Evolutionary conservation across 805 yeast genomes (phyloP).

Genomic region (Saccharomyces jurei): DNA sequence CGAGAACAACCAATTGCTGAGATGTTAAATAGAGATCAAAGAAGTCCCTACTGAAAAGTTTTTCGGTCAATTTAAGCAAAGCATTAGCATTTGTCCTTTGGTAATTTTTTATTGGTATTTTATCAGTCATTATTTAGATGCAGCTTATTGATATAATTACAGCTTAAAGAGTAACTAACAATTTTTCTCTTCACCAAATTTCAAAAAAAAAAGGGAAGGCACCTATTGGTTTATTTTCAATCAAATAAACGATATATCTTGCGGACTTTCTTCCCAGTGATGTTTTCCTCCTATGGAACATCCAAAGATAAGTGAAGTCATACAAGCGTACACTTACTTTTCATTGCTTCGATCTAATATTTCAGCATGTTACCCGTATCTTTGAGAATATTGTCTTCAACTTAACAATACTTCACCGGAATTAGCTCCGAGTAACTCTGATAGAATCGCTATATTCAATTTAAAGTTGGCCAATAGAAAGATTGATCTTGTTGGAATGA

Average conservation of each 20-base stretch:
- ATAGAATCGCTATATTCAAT: background rate
- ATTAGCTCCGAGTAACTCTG: too few relatives aligned
- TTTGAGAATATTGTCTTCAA: background rate
- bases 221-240: background rate
- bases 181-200: background rate
- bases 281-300: background rate
- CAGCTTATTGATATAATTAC: background rate
- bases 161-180: background rate
- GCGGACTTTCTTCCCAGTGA: background rate
- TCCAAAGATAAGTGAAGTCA: background rate
- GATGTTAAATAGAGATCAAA: constrained; percentile 45
- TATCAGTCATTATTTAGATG: constrained; percentile 4
- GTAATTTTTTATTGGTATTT: constrained; percentile 21
- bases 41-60: constrained; percentile 31
- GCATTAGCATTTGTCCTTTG: constrained; percentile 26
- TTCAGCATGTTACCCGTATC: background rate
- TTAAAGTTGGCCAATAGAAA: too few relatives aligned
- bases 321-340: background rate
- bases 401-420: background rate
- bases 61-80: constrained; percentile 31
- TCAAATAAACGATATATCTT: background rate
- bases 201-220: background rate
- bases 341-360: background rate
- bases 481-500: too few relatives aligned
- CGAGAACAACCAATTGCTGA: constrained; percentile 47